A percentile compares a stretch with the other conserved stretches of the same genome.
Evolutionary conservation across 2,329 filamentous ascomycete genomes (phyloP).

Genomic region (Colletotrichum tropicale): DNA sequence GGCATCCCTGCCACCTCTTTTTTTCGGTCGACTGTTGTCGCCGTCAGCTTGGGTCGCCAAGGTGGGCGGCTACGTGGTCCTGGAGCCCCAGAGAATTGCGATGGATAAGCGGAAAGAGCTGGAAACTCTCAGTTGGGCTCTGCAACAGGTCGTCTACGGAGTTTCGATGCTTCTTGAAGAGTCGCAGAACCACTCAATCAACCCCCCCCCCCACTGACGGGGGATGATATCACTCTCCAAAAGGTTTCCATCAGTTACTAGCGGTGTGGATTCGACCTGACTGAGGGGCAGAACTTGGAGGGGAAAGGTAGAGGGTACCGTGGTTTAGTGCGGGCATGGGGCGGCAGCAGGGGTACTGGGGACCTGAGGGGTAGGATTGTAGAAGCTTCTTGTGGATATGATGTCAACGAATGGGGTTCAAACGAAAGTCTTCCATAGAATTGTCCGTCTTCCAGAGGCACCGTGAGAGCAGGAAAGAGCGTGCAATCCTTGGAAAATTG

Average conservation of each 20-base stretch:
- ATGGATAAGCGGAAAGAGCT: not conserved
- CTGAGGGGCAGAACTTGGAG: not conserved
- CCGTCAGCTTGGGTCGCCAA: not conserved
- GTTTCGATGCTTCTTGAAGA: conserved; percentile 10
- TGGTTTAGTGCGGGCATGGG: not conserved
- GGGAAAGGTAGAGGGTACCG: conserved; percentile 5
- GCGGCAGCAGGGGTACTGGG: not conserved
- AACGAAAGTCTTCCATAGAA: not conserved
- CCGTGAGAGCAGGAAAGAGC: not conserved
- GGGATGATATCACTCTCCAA: conserved; percentile 12
- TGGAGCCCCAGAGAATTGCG: not conserved
- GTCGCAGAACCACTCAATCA: not conserved
- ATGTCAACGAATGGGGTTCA: conserved; percentile 10
- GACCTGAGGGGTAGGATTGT: not conserved
- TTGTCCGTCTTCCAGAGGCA: not conserved
- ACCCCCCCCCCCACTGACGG: not conserved
- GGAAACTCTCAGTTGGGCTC: not conserved
- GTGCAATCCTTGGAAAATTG: not conserved
- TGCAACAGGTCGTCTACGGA: not conserved
- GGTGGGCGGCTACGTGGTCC: not conserved
- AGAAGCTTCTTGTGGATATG: conserved; percentile 11
- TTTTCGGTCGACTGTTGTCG: not conserved
- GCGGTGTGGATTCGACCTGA: conserved; percentile 1
- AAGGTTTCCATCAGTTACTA: not conserved
- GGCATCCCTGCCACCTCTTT: not conserved